Base-by-base conservation (phyloP, 768 basidiomycete species). In the Pisolithus marmoratus region DNA sequence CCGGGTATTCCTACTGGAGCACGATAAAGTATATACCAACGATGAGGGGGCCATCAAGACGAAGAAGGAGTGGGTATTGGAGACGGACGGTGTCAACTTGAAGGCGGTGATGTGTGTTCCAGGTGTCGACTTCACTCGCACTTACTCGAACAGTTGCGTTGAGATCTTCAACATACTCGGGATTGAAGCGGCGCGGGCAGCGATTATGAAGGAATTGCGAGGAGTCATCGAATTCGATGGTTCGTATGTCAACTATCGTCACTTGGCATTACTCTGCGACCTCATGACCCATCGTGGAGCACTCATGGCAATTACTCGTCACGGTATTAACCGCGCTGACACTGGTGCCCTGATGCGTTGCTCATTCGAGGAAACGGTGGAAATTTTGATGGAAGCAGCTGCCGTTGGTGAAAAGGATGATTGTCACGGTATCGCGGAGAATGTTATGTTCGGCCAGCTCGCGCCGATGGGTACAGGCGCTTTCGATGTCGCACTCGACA, bases 401-500 rank as follows among this genome's bases (percentile, higher is more conserved):
- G 94, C 95, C 1, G 89, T 94, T 22, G 96, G 96, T 49, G 95
- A 98, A 74, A 91, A 93, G 69, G 96, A 99, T 58, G 95, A 98
- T 60, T 99, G 96, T 65, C 91, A 91, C 49, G 96, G 95, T 41
- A 84, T 99, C 29, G 96, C 96, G n/a, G 95, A 98, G 76, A 98
- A 97, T 62, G 93, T 99, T 38, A 84, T 99, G 79, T 92, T 99
- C 60, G 96, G 96, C 17, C 96, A 98, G 72, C 89, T 98, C 82
- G 94, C 95, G n/a, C 94, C 94, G 1, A 97, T 99, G 94, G 96
- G 96, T 48, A 97, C 96, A 0, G 96, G 96, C 14, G 81, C 91
- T 8, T 97, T 95, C 63, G 95, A 98, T 46, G 90, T 99, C 46
- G 87, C 92, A 0, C 79, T 99, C 46, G 96, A 99, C 68, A 90